Evolutionary conservation across 352 stramenopile species (phyloP), one percentile per base, ranked within the genome.

Genomic region (Globisporangium nunn): DNA sequence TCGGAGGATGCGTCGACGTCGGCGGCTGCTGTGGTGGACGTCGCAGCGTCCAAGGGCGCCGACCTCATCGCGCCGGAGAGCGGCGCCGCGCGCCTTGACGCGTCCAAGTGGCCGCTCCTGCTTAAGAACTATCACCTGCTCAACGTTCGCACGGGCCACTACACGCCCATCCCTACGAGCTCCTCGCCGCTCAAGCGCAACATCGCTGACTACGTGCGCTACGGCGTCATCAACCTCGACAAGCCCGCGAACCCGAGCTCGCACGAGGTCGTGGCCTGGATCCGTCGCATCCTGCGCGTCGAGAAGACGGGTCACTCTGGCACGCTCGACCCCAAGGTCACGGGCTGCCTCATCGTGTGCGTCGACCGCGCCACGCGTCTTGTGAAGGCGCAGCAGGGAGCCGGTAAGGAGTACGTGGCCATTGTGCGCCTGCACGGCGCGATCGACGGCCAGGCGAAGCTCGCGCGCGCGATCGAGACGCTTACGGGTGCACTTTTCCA

Each of bases 141-240:
- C 5, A 98, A 99, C 79, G 93, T 99, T 44, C 95, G 98, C 62
- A 99, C 96, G 37, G 93, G 90, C 23, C 97, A 99, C 80, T 99
- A 99, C 81, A 99, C 97, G 47, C 97, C 98, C 46, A 99, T 99
- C 70, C 93, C 98, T 4, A 95, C 77, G 50, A 98, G 96, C 52
- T 98, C 87, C 43, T 97, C 83, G 39, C 98, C 98, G 47, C 74
- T 99, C 35, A 98, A 98, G 66, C 91, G 98, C 49, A 90, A 90
- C 57, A 80, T 99, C n/a, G 74, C 93, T 40, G 93, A 99, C 65
- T 99, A 99, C 71, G 80, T 99, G 30, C 92, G 87, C 35, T 99
- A 99, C 63, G 98, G 97, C 59, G 95, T 99, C n/a, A 99, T 99
- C 67, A 99, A 99, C 78, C 85, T 99, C 29, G 98, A 99, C 81